A percentile compares a stretch with the other conserved stretches of the same genome.
Conservation (phyloP, 495 filamentous ascomycete species). For the Hypomontagnella monticulosa region DNA sequence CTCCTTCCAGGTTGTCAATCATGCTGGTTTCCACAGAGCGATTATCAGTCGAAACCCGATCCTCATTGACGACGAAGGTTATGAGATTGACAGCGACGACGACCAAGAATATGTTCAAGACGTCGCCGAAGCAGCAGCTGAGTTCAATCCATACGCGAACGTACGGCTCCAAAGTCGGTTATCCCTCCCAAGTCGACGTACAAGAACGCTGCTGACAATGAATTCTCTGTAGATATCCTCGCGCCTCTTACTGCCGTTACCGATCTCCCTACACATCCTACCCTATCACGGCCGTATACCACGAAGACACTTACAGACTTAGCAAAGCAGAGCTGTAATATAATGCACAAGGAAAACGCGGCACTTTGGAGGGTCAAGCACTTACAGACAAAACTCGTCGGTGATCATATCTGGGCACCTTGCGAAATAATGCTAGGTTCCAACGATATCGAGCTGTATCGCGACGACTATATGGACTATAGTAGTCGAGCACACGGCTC, state of each 20-base stretch:
- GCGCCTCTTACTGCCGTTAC: conserved; percentile 87
- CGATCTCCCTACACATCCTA: conserved; percentile 84
- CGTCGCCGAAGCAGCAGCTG: conserved; percentile 72
- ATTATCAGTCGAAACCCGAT: conserved; percentile 80
- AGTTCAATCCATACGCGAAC: conserved; percentile 84
- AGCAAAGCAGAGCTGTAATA: conserved; percentile 69
- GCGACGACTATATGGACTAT: conserved; percentile 47
- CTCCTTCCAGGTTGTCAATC: conserved; percentile 73
- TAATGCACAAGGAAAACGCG: conserved; percentile 79
- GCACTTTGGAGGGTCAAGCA: conserved; percentile 81
- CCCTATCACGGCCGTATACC: conserved; percentile 81
- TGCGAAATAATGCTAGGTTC: conserved; percentile 69
- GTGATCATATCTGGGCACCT: conserved; percentile 82
- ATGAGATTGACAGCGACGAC: conserved; percentile 82
- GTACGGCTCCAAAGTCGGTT: conserved; percentile 83
- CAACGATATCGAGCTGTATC: conserved; percentile 63
- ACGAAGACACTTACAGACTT: conserved; percentile 85
- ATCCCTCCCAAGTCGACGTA: conserved; percentile 2
- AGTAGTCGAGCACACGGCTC: conserved; percentile 33
- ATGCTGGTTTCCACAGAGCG: conserved; percentile 83
- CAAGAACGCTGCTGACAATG: conserved; percentile 34
- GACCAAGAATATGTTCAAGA: conserved; percentile 72
- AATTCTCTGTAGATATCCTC: conserved; percentile 71
- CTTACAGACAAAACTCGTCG: conserved; percentile 77
- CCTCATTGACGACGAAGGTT: conserved; percentile 87